Percentiles rank a stretch among this genome's conserved stretches.
Evolutionary conservation across 352 stramenopile genomes (phyloP).

Genomic region (Phytopythium helicoides): DNA sequence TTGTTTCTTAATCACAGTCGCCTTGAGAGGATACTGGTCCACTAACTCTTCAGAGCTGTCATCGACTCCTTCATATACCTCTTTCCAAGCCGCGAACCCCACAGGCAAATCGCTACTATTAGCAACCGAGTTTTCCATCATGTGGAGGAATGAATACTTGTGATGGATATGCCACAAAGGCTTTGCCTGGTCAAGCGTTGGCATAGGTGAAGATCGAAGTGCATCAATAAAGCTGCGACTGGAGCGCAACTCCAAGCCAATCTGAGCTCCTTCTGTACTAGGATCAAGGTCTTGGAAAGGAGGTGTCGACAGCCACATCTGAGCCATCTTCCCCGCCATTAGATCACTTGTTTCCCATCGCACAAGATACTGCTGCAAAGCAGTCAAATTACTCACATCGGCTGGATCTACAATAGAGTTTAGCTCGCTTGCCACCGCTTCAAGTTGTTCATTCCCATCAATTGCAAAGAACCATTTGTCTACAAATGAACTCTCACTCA

Average conservation of each 20-base stretch:
- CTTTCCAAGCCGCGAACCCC: slow-evolving; percentile 56
- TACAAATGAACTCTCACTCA: slow-evolving; percentile 30
- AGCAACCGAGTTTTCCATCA: background rate
- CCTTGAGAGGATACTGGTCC: slow-evolving; percentile 30
- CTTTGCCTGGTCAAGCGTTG: slow-evolving; percentile 36
- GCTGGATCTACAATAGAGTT: slow-evolving; percentile 11
- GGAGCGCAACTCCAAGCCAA: slow-evolving; percentile 51
- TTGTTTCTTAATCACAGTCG: slow-evolving; percentile 10
- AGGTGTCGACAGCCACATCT: slow-evolving; percentile 36
- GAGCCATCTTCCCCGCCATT: slow-evolving; percentile 21
- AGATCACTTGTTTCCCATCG: slow-evolving; percentile 47
- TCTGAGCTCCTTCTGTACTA: slow-evolving; percentile 26
- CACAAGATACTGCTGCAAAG: slow-evolving; percentile 34
- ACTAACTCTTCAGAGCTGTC: slow-evolving; percentile 48
- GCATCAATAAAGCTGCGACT: slow-evolving; percentile 20
- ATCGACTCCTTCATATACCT: slow-evolving; percentile 54
- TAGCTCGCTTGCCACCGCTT: slow-evolving; percentile 16
- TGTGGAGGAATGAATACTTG: slow-evolving; percentile 42
- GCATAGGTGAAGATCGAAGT: slow-evolving; percentile 11
- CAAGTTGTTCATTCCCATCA: slow-evolving; percentile 12
- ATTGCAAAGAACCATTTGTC: slow-evolving; percentile 51
- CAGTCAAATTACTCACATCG: slow-evolving; percentile 16
- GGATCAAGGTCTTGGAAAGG: slow-evolving; percentile 46
- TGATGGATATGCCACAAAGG: slow-evolving; percentile 37
- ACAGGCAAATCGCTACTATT: slow-evolving; percentile 28